Percentiles rank a stretch among this genome's conserved stretches.
phyloP scores from a whole-genome alignment of 768 basidiomycete species.

The Pleurotus ostreatus region DNA sequence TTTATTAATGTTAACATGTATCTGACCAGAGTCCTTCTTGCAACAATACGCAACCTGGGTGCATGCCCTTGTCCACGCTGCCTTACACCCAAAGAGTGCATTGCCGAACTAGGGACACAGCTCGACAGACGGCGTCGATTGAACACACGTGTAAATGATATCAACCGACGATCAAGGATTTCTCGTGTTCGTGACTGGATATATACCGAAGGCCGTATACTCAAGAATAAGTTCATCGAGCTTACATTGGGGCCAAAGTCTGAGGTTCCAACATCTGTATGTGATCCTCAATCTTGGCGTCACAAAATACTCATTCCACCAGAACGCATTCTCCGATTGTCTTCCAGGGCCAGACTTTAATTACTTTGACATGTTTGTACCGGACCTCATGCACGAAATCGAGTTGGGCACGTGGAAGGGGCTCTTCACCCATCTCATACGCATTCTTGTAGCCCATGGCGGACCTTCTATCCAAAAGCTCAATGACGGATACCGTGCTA shows the following conservation, averaged over 20 bases:
- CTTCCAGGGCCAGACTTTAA: constrained; percentile 28
- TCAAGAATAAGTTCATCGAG: background rate
- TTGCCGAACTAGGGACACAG: background rate
- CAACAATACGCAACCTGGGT: constrained; percentile 1
- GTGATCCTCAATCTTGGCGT: too few species aligned
- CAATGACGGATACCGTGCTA: constrained; percentile 22
- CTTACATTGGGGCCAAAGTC: constrained; percentile 1
- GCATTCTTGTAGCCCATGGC: constrained; percentile 24
- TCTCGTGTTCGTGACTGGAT: background rate
- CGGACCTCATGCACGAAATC: constrained; percentile 29
- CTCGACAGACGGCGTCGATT: too few species aligned
- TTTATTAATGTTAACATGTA: too few species aligned
- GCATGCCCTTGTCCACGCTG: constrained; percentile 8
- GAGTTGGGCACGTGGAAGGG: too few species aligned
- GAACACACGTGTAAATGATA: too few species aligned
- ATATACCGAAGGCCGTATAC: background rate
- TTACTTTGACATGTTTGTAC: constrained; percentile 34
- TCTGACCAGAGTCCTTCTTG: too few species aligned
- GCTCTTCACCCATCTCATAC: constrained; percentile 16
- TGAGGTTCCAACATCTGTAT: background rate
- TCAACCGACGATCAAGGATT: constrained; percentile 1
- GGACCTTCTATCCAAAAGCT: constrained; percentile 21
- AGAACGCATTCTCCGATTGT: constrained; percentile 27
- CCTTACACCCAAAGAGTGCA: background rate
- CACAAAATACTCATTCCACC: too few species aligned